Evolutionary conservation across 805 yeast genomes (phyloP), one percentile per base, ranked within the genome.

Genomic region (Suhomyces canberraensis): DNA sequence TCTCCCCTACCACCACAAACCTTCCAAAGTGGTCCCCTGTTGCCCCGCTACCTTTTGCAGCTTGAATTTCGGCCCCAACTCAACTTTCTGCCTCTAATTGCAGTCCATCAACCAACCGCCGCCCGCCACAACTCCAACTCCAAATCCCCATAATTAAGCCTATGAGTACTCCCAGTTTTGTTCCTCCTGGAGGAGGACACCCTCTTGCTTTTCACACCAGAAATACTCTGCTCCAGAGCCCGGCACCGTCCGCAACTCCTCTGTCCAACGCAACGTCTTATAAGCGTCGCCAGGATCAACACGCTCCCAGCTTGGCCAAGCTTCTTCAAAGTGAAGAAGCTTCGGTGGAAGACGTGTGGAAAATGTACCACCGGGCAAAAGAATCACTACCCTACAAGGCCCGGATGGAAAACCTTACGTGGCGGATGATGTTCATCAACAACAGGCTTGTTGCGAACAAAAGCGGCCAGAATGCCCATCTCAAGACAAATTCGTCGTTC

Each of bases 401-500:
- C 18, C 66, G 96, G 34, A 83, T 89, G 80, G 87, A 84, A 52
- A 89, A 89, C 54, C 60, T 88, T 37, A 80, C 95, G 8, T 88
- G 96, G 96, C 66, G 96, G 41, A 73, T 88, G 78, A 82, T 88
- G 90, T 76, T 72, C 29, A 65, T 82, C 46, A 56, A 56, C 35
- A 40, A 45, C 37, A 39, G 35, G 33, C 31, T n/a, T 8, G 26
- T 8, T 9, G 26, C 6, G 5, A 13, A 5, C 14, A 24, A 24
- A 13, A n/a, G 9, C 26, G 11, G 5, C 26, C 26, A 9, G 14
- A 24, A 24, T 8, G 9, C 7, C 22, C 7, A 20, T 7, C 7
- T 9, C 8, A 20, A 7, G 8, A 20, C 22, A 9, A 7, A 20
- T 7, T 7, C 22, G 9, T 9, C 7, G 22, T 20, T 20, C 22